phyloP scores from a whole-genome alignment of 331 rosid genomes.

The Cucumis variabilis region DNA sequence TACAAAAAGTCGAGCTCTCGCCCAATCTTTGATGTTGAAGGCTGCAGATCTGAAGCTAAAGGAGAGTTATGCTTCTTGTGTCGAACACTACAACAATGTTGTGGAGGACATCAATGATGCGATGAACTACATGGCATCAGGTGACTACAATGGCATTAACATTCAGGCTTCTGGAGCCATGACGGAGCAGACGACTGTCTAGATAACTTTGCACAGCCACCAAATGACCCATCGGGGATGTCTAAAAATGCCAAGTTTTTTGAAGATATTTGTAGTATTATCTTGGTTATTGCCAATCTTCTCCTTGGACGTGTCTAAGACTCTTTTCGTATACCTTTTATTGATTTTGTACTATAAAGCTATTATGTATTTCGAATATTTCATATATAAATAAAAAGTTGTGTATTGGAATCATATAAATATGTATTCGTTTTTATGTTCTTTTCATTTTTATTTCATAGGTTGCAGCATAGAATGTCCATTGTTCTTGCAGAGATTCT shows the following conservation, averaged over 20 bases:
- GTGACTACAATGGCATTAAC: slow-evolving; percentile 32
- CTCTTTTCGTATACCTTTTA: no score
- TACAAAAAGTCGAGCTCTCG: not conserved
- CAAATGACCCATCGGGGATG: slow-evolving; percentile 33
- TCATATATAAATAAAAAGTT: no score
- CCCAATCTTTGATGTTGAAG: not conserved
- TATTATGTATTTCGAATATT: no score
- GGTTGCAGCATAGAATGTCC: no score
- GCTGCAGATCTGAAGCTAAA: not conserved
- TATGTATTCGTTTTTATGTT: no score
- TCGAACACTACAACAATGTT: slow-evolving; percentile 17
- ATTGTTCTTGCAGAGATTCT: no score
- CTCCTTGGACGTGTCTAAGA: not conserved
- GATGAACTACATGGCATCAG: not conserved
- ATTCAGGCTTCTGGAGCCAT: slow-evolving; percentile 13
- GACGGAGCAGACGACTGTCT: slow-evolving; percentile 40
- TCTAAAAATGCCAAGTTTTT: slow-evolving; percentile 12
- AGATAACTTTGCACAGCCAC: slow-evolving; percentile 8
- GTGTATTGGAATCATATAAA: no score
- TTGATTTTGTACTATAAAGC: no score
- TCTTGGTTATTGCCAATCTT: slow-evolving; percentile 31
- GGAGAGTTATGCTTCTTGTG: slow-evolving; percentile 33
- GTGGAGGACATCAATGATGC: slow-evolving; percentile 32
- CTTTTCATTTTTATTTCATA: no score
- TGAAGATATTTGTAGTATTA: slow-evolving; percentile 30